Percentiles rank a stretch among this genome's conserved stretches.
Evolutionary conservation across 2,329 filamentous ascomycete genomes (phyloP).

Genomic region (Fusarium xylarioides): DNA sequence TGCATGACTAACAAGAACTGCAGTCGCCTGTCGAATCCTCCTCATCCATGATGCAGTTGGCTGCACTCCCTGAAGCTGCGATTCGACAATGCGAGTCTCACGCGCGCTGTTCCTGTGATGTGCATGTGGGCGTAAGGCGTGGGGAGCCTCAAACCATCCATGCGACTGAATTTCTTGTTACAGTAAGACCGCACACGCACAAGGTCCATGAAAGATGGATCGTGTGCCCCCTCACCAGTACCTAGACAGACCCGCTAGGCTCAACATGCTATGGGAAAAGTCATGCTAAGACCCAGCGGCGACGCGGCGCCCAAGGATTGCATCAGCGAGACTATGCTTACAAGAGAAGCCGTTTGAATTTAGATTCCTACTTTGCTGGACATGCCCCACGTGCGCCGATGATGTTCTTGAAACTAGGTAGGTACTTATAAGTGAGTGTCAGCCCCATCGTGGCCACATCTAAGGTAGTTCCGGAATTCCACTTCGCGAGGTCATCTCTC

Average conservation of each 20-base stretch:
- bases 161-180: neutral
- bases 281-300: constrained; percentile 6
- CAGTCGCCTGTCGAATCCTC: neutral
- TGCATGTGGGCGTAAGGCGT: constrained; percentile 21
- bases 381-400: constrained; percentile 18
- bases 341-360: constrained; percentile 12
- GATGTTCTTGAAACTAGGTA: constrained; percentile 15
- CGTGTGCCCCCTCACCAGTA: constrained; percentile 26
- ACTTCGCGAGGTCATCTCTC: neutral
- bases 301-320: constrained; percentile 10
- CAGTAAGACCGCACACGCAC: constrained; percentile 18
- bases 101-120: constrained; percentile 28
- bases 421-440: constrained; percentile 28
- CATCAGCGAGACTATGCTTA: constrained; percentile 26
- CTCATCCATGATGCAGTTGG: neutral
- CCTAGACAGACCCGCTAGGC: constrained; percentile 11
- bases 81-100: constrained; percentile 23
- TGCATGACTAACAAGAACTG: constrained; percentile 35
- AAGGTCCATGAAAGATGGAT: constrained; percentile 16
- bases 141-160: constrained; percentile 21
- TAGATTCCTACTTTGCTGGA: constrained; percentile 8
- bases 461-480: neutral
- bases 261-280: constrained; percentile 4
- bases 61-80: neutral
- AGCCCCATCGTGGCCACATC: constrained; percentile 17